Evolutionary conservation across 164 flowering plant species (phyloP), one percentile per base, ranked within the genome.

Genomic region (Nymphaea thermarum): DNA sequence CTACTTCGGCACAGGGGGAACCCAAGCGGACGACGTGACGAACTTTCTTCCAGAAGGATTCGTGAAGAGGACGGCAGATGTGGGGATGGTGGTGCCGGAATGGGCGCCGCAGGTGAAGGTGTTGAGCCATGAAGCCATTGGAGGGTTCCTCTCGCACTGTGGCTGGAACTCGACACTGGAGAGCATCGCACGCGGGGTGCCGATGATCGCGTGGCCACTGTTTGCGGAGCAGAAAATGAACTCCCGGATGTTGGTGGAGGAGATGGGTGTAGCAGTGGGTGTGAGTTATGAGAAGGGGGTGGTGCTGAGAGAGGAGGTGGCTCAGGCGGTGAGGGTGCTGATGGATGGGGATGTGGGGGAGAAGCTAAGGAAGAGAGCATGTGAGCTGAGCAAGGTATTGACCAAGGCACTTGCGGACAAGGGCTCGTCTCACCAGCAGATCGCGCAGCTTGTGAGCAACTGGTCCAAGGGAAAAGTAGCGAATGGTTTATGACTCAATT

Each of bases 101-200:
- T 82, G 85, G 85, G 85, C 83, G 0, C 84, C 85, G 2, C 85
- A 82, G 62, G 60, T 68, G 3, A 64, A 69, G 60, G 71, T 81
- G 44, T 76, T 82, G 6, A 42, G 64, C 69, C 85, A 82, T 53
- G 65, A 64, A 1, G 70, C 83, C 3, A 69, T 71, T 0, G 84
- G 84, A 2, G 85, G 83, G 47, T 82, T 82, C 71, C 57, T 82
- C 17, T 72, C 73, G 7, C 85, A 82, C 60, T 79, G 84, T 4
- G 85, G 85, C 5, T 82, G 85, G 83, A 80, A 80, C 53, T 82
- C 85, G 64, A 72, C 72, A 8, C 74, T 82, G 0, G 85, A 82
- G 66, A 74, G 79, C 8, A 14, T 82, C 3, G 69, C 72, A 3
- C 18, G 75, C 17, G 82, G 85, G 0, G 74, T 80, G 43, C 85